Base-by-base conservation (phyloP, 2,329 filamentous ascomycete species). In the Diaporthe destruens region DNA sequence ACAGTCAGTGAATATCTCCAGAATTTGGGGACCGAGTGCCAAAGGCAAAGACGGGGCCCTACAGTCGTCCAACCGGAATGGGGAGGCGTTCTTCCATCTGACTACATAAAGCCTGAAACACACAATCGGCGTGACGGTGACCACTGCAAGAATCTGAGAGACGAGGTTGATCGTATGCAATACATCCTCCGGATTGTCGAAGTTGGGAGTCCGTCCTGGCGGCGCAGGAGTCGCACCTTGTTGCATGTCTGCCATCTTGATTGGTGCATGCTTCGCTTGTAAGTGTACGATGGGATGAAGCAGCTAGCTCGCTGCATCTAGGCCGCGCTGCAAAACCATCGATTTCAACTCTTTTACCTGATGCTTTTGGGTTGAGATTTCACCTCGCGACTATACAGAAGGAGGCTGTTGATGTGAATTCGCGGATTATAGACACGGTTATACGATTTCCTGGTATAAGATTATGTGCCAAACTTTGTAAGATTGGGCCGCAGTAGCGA, bases 171-270 rank as follows among this genome's bases (percentile, higher is more conserved):
- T 66, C 20, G 69, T 71, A 56, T 71, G 59, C 34, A 71, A 36
- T 16, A 71, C 69, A n/a, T 71, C 69, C 54, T 71, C 57, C 18
- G 69, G 69, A 32, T 66, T 16, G 12, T 54, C 69, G 36, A 71
- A 49, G 9, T 71, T 49, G 12, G 69, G 69, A 16, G 36, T 32
- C 25, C 34, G 34, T 20, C 69, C 69, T 47, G 69, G 69, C 36
- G 69, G 69, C 20, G 69, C 53, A 55, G 69, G 69, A 66, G 69
- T 65, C 34, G 32, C 69, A 55, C 69, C 69, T 66, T 71, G 56
- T 39, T 71, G 39, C n/a, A 61, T 47, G 18, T 51, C 32, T 1
- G 32, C 32, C 61, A 66, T 66, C 32, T 53, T 44, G 12, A 6
- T 14, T 6, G 14, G 47, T 53, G 61, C 61, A 66, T 66, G 61